Evolutionary conservation across 345 rosid genomes (phyloP).

Genomic region (Excoecaria agallocha): DNA sequence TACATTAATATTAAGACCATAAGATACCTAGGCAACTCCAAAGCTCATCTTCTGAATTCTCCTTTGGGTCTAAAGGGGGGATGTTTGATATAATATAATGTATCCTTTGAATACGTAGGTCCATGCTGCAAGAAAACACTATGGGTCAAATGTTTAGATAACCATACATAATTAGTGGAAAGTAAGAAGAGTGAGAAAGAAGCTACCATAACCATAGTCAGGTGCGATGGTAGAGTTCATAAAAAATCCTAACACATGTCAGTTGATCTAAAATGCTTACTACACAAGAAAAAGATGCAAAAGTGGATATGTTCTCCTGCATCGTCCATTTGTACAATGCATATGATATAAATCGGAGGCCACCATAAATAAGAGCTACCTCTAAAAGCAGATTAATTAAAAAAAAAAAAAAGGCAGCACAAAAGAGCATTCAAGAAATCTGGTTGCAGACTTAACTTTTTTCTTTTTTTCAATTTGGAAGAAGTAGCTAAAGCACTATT

Average conservation of each 20-base stretch:
- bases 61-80: slow-evolving; percentile 47
- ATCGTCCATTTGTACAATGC: neutral
- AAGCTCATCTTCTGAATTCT: slow-evolving; percentile 51
- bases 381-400: neutral
- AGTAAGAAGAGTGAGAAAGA: no score
- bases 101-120: slow-evolving; percentile 45
- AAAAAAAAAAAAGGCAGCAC: neutral
- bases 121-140: slow-evolving; percentile 43
- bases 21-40: slow-evolving; percentile 79
- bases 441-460: neutral
- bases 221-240: neutral
- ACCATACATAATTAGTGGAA: neutral
- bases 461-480: neutral
- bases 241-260: neutral
- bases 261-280: neutral
- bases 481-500: neutral
- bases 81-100: slow-evolving; percentile 53
- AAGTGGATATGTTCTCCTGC: neutral
- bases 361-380: neutral
- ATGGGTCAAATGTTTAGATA: neutral
- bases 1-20: neutral
- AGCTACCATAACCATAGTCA: neutral
- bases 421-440: neutral
- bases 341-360: neutral
- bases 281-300: neutral